Percentiles rank a stretch among this genome's conserved stretches.
phyloP scores from a whole-genome alignment of 495 filamentous ascomycete species.

The Penicillium argentinense region DNA sequence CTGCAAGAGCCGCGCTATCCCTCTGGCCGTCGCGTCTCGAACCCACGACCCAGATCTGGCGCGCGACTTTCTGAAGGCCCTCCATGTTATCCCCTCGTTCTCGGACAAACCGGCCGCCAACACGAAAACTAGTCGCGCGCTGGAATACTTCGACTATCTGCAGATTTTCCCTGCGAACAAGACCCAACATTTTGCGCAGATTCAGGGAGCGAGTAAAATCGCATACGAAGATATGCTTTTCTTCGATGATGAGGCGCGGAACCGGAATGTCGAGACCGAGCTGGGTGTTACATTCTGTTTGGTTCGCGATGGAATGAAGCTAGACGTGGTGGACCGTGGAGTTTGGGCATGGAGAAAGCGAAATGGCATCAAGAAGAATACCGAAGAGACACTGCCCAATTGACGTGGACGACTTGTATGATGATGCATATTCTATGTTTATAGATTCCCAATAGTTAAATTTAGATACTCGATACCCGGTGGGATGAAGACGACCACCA shows the following conservation, averaged over 20 bases:
- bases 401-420: no score
- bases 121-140: conserved; percentile 48
- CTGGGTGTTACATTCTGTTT: conserved; percentile 81
- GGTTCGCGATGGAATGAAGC: conserved; percentile 77
- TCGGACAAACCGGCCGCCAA: conserved; percentile 39
- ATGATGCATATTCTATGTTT: no score
- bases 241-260: conserved; percentile 91
- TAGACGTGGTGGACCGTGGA: conserved; percentile 75
- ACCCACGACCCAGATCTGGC: conserved; percentile 80
- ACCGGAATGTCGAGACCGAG: conserved; percentile 76
- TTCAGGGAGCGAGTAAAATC: conserved; percentile 64
- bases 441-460: no score
- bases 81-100: conserved; percentile 62
- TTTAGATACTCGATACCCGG: no score
- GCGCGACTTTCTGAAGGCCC: conserved; percentile 71
- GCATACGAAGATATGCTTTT: conserved; percentile 86
- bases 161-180: conserved; percentile 92
- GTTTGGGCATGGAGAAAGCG: conserved; percentile 79
- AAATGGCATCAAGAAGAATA: conserved; percentile 50
- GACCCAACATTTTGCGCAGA: conserved; percentile 73
- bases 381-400: conserved; percentile 10
- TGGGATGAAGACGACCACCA: no score
- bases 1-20: conserved; percentile 55
- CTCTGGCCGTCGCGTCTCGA: conserved; percentile 76
- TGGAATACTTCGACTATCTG: conserved; percentile 76